Conservation (phyloP, 345 rosid genomes). For the Moringa oleifera region DNA sequence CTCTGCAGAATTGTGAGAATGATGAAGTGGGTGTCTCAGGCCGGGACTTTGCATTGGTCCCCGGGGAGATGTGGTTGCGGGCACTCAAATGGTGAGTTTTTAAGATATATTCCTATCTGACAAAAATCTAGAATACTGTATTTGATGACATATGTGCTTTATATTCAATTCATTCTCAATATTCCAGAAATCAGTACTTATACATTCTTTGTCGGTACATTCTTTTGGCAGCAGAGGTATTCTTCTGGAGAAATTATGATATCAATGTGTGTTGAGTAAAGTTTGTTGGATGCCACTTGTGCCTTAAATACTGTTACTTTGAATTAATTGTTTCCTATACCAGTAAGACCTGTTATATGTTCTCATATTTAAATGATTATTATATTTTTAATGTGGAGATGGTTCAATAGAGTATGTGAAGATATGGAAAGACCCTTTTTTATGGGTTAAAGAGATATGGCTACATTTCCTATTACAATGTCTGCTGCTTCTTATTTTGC, state of each 20-base stretch:
- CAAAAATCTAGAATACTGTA: not conserved
- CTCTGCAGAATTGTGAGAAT: slow-evolving; percentile 43
- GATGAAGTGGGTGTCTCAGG: slow-evolving; percentile 82
- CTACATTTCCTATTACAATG: not conserved
- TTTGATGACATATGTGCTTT: not conserved
- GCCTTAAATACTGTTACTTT: not conserved
- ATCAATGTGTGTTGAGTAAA: not conserved
- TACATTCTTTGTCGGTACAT: too few relatives aligned
- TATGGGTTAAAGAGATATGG: not conserved
- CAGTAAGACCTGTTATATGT: not conserved
- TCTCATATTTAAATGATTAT: not conserved
- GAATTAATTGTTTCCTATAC: not conserved
- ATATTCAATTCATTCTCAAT: too few relatives aligned
- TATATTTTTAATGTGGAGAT: not conserved
- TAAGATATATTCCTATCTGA: not conserved
- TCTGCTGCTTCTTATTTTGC: slow-evolving; percentile 7
- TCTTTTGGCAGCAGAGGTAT: too few relatives aligned
- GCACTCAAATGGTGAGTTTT: slow-evolving; percentile 78
- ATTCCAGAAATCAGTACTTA: not conserved
- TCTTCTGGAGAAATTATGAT: not conserved
- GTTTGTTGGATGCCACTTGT: not conserved
- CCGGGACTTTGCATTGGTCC: slow-evolving; percentile 87
- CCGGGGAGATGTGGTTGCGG: slow-evolving; percentile 92
- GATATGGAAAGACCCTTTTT: not conserved
- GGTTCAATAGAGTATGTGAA: not conserved